These are phyloP conservation scores for Exophiala aquamarina DNA, from an alignment of 2,329 filamentous ascomycete species.

Conservation along the genomic window DNA sequence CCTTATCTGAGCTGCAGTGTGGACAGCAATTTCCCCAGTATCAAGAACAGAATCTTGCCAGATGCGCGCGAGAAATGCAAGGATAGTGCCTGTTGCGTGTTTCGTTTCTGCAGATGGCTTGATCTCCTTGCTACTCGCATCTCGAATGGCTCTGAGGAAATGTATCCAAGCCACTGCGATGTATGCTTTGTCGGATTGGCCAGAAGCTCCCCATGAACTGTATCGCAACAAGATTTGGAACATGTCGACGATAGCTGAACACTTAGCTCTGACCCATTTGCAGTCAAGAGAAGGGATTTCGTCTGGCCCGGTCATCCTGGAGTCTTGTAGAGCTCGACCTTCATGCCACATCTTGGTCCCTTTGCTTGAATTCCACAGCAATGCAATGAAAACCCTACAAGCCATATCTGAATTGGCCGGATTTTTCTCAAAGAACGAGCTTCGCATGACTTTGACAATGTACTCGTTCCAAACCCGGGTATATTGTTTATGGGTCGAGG, in stretches of 20 bases:
- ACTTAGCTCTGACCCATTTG: constrained; percentile 80
- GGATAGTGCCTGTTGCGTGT: constrained; percentile 70
- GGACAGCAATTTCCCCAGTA: constrained; percentile 37
- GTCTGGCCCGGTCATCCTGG: constrained; percentile 59
- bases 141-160: constrained; percentile 61
- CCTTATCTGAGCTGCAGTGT: constrained; percentile 53
- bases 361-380: constrained; percentile 53
- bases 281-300: constrained; percentile 82
- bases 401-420: constrained; percentile 57
- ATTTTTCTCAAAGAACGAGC: constrained; percentile 51
- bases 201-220: constrained; percentile 45
- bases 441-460: constrained; percentile 64
- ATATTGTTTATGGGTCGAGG: constrained; percentile 62
- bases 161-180: constrained; percentile 62
- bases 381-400: constrained; percentile 68
- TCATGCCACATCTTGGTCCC: constrained; percentile 67
- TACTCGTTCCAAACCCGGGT: constrained; percentile 78
- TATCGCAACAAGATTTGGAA: constrained; percentile 55
- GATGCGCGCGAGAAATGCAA: constrained; percentile 67
- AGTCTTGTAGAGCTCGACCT: constrained; percentile 64
- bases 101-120: constrained; percentile 83
- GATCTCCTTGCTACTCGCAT: constrained; percentile 76
- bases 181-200: constrained; percentile 39
- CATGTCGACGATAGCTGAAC: constrained; percentile 63
- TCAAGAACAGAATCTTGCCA: constrained; percentile 59